These are phyloP conservation scores for Plasmopara viticola DNA, from an alignment of 352 stramenopile species.

Conservation along the genomic window DNA sequence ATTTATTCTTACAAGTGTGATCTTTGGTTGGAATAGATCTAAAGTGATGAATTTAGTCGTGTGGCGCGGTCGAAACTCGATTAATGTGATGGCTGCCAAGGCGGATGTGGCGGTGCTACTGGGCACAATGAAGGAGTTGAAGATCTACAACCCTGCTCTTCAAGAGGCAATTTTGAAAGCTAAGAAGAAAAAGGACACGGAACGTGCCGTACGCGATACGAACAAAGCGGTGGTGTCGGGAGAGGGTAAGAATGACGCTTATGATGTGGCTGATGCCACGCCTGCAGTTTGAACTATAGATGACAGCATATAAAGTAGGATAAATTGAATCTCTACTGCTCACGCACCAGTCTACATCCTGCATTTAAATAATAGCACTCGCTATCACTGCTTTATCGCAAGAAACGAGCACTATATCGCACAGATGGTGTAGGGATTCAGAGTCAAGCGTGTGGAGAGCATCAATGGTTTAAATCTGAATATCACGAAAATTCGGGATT, in stretches of 20 bases:
- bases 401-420: too few species aligned
- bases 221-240: not conserved
- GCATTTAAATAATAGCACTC: too few species aligned
- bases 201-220: conserved; percentile 26
- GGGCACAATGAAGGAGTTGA: conserved; percentile 81
- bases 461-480: too few species aligned
- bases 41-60: conserved; percentile 81
- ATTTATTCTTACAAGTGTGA: not conserved
- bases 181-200: conserved; percentile 45
- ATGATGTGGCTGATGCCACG: too few species aligned
- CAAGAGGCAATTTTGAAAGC: conserved; percentile 35
- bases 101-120: conserved; percentile 66
- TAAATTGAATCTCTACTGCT: too few species aligned
- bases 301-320: too few species aligned
- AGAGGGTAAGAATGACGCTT: conserved; percentile 2
- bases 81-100: conserved; percentile 85
- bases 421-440: too few species aligned
- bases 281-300: too few species aligned
- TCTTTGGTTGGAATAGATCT: conserved; percentile 33
- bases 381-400: too few species aligned
- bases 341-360: too few species aligned
- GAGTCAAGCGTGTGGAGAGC: too few species aligned
- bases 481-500: too few species aligned
- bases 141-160: conserved; percentile 52
- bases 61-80: conserved; percentile 81